Base-by-base conservation (phyloP, 805 yeast species). In the Pichia nakasei region DNA sequence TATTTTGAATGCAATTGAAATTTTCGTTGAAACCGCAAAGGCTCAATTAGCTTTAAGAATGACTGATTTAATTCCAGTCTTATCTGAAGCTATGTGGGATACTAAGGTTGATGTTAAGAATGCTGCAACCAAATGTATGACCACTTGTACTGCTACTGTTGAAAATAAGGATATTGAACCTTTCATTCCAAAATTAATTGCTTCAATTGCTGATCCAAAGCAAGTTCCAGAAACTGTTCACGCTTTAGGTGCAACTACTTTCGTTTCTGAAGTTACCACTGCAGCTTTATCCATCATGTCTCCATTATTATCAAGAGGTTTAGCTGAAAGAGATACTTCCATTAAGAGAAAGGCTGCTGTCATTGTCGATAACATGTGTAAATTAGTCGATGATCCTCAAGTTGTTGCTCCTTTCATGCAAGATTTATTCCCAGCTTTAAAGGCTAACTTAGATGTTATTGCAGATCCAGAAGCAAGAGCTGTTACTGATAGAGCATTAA, bases 381-480 rank as follows among this genome's bases (percentile, higher is more conserved):
- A 93, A 76, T 86, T 93, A 73, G 99, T 93, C 76, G 98, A 93
- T 69, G 98, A 93, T 70, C 98, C 98, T 61, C 97, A 93, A 77
- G 94, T 93, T 67, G 95, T 93, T 73, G 99, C 97, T 78, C 98
- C 99, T 58, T 93, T 93, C 86, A 76, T 93, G 83, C 75, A 77
- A 73, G 85, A 83, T 68, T 81, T 93, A 65, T 84, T 87, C 78
- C 99, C 99, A 68, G 85, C 96, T 65, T 78, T 93, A 72, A 86
- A 86, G 82, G 70, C 81, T 68, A 93, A 93, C 85, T 80, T 82
- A 76, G 73, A 85, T 65, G 87, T 85, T 76, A 89, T 93, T 75
- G 98, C 98, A 71, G 98, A 93, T 74, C 99, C 99, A 69, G 99
- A 93, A 78, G 98, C 98, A 59, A 91, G 99, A 77, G 91, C 85